Evolutionary conservation across 495 filamentous ascomycete genomes (phyloP), one percentile per base, ranked within the genome.

Genomic region (Xylaria castorea): DNA sequence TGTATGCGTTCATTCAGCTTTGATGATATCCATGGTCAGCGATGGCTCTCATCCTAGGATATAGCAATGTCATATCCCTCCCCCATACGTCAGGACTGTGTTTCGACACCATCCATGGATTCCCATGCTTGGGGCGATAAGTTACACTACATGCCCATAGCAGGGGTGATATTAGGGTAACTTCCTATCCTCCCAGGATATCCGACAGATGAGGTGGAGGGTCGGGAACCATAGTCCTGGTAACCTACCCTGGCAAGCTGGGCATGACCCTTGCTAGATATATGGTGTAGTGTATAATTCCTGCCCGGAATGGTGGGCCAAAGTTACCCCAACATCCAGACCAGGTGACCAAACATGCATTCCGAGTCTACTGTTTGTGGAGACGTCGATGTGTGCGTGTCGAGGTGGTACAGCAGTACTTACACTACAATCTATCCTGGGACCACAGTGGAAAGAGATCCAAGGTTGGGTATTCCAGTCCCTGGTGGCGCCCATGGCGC

Each of bases 171-270:
- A 57, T 66, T 48, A 50, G 25, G 50, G 63, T 50, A 48, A 32
- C 67, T 38, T 61, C 32, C 62, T 71, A 18, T 57, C 34, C 36
- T 46, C 70, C 69, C 62, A 67, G 63, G 51, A 58, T 71, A 72
- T 58, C 63, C 70, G 63, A 67, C 70, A 61, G 27, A 40, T 44
- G 51, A 67, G 30, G 38, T 66, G 70, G 70, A 72, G 70, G 70
- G 70, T 72, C 70, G 51, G 63, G 70, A 72, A 72, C 70, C 70
- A 72, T 25, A 72, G 70, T 72, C 62, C 63, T 72, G 70, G 70
- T 71, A 72, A 72, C 70, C 40, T 30, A 66, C 50, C 70, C 70
- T 67, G 57, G 70, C 62, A 66, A 46, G 46, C 58, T 71, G 68
- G 51, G 30, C 11, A 51, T 46, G 11, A 51, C 60, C 69, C 60